These are phyloP conservation scores for Quercus lobata DNA, from an alignment of 331 rosid genomes.

Conservation along the genomic window DNA sequence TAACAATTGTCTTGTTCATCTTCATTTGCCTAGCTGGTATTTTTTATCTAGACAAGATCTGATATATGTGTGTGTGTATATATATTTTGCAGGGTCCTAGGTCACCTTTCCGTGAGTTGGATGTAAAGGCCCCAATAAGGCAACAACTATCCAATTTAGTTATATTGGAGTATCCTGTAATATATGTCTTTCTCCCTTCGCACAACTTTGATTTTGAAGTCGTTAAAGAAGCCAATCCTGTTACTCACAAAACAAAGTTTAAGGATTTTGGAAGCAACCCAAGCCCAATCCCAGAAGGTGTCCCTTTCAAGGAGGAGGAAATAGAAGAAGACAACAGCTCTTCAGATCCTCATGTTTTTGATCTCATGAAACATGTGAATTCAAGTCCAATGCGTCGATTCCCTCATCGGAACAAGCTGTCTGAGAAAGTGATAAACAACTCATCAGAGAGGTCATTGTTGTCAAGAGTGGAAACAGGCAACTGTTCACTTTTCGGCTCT, in stretches of 20 bases:
- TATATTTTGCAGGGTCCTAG: slow-evolving; percentile 45
- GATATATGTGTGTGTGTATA: no score
- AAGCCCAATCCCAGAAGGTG: slow-evolving; percentile 29
- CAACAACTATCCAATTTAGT: slow-evolving; percentile 51
- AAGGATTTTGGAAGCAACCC: slow-evolving; percentile 26
- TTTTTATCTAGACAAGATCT: not conserved
- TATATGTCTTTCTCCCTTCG: slow-evolving; percentile 63
- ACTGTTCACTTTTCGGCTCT: slow-evolving; percentile 19
- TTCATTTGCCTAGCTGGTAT: not conserved
- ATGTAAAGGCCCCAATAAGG: slow-evolving; percentile 56
- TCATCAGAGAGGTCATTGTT: slow-evolving; percentile 31
- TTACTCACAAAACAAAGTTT: slow-evolving; percentile 27
- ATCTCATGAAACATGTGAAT: slow-evolving; percentile 44
- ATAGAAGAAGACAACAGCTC: slow-evolving; percentile 48
- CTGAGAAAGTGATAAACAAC: slow-evolving; percentile 20
- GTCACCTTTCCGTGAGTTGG: slow-evolving; percentile 64
- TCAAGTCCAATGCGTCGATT: slow-evolving; percentile 31
- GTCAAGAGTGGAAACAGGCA: slow-evolving; percentile 28
- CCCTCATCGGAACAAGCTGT: slow-evolving; percentile 14
- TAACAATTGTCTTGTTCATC: not conserved
- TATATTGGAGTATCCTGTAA: slow-evolving; percentile 77
- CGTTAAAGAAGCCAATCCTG: slow-evolving; percentile 30
- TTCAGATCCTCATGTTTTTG: slow-evolving; percentile 43
- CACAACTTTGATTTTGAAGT: slow-evolving; percentile 58
- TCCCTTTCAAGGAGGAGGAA: slow-evolving; percentile 72